Base-by-base conservation (phyloP, 2,329 filamentous ascomycete species). In the Sporothrix protearum region DNA sequence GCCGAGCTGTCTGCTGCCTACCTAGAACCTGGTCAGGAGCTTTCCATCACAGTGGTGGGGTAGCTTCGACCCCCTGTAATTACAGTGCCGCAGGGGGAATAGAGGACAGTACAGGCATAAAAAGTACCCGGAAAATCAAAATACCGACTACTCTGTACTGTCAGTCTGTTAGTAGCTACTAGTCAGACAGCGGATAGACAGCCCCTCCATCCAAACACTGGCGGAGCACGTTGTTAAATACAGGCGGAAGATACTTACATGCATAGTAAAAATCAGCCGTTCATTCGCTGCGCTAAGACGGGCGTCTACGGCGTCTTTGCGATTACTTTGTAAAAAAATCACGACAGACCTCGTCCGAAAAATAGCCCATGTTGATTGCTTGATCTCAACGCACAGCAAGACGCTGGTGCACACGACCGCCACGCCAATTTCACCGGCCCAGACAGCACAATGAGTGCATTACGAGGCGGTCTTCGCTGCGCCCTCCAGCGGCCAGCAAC, bases 381-480 rank as follows among this genome's bases (percentile, higher is more conserved):
- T 42, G 51, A 42, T 53, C 12, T 45, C 25, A 1, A 47, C 33
- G n/a, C 25, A 55, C 66, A 57, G 49, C 59, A 36, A 25, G 16
- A 55, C 9, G 49, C 19, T 28, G 49, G 55, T 4, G 45, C 49
- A 25, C 16, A 70, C 59, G 14, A 53, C n/a, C 5, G 6, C 66
- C 4, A 12, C 66, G 39, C 47, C 57, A 51, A 59, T 51, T 63
- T 12, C 55, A 61, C 42, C 10, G 39, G 28, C 68, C 2, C 28
- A 19, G 10, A 25, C 47, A 45, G 36, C 47, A 71, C 39, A 19
- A 71, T 71, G 70, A 70, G 72, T 25, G 45, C 57, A 8, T 30
- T 74, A n/a, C 67, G 49, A 42, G 66, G 70, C 45, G 45, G 73
- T n/a, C 45, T 73, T 33, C 55, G 69, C 22, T 55, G 12, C 8